Evolutionary conservation across 805 yeast species (phyloP).

Genomic region (Metschnikowia lunata): DNA sequence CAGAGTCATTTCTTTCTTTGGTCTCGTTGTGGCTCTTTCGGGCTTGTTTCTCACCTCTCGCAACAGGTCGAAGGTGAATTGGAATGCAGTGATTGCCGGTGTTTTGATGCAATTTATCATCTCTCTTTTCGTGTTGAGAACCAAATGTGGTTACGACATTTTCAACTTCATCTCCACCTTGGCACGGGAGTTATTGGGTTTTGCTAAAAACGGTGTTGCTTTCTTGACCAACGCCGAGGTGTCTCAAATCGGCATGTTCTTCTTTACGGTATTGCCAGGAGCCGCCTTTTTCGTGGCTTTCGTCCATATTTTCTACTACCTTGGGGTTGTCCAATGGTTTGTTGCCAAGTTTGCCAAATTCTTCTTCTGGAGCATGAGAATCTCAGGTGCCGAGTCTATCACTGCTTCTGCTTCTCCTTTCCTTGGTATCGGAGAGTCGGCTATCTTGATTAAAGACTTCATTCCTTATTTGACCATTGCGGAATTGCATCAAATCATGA

Average conservation of each 20-base stretch:
- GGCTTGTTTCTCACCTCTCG: constrained; percentile 44
- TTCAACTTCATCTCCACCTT: constrained; percentile 56
- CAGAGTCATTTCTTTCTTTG: constrained; percentile 56
- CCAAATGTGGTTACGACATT: constrained; percentile 55
- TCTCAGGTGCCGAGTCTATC: constrained; percentile 61
- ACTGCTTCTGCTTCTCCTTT: constrained; percentile 67
- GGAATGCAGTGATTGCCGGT: constrained; percentile 60
- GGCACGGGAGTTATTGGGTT: constrained; percentile 53
- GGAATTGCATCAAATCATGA: constrained; percentile 59
- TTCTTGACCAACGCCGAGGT: constrained; percentile 45
- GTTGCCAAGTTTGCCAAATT: constrained; percentile 52
- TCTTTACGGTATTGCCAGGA: constrained; percentile 58
- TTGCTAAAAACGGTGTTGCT: constrained; percentile 58
- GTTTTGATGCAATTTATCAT: constrained; percentile 55
- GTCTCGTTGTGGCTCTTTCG: constrained; percentile 44
- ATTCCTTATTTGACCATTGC: constrained; percentile 56
- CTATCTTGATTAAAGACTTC: constrained; percentile 56
- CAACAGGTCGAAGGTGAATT: constrained; percentile 42
- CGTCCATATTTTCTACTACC: constrained; percentile 56
- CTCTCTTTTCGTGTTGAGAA: constrained; percentile 58
- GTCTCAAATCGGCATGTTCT: constrained; percentile 42
- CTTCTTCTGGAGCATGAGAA: constrained; percentile 56
- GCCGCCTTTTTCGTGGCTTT: constrained; percentile 61
- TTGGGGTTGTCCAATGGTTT: constrained; percentile 57
- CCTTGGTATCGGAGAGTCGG: constrained; percentile 63